Evolutionary conservation across 163 green algal genomes (phyloP), one percentile per base, ranked within the genome.

Genomic region (Chlamydomonas reinhardtii): DNA sequence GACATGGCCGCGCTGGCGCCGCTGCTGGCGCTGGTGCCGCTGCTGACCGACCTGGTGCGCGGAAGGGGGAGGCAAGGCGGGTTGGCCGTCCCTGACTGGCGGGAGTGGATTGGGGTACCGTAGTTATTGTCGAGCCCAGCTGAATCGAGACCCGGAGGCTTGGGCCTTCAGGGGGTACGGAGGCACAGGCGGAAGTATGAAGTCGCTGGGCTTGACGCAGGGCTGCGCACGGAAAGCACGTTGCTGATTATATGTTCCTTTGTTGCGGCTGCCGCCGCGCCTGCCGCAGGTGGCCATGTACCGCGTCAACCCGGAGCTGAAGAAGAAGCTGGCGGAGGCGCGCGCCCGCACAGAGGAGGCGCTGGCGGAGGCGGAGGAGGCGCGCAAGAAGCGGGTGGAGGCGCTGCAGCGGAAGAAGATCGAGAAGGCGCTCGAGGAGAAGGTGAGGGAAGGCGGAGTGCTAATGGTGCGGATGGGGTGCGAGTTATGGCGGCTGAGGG

Each of bases 21-120:
- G 32, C 74, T 92, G 79, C 81, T 96, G 78, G 81, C 68, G 59
- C 81, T 93, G 37, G 76, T 94, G 37, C 69, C 90, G 32, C 24
- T 89, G 29, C 84, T 95, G 61, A 89, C 94, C 17, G 92, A 94
- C 88, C 54, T 91, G 5, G 78, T 93, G 64, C 81, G 84, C 17
- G 48, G 12, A 12, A 14, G 48, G 48, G 12, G 12, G 48, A 14
- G 48, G 1, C 9, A 14, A 14, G 48, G 11, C 11, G 48, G 48
- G 48, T 14, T 12, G 48, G 48, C n/a, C n/a, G n/a, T n/a, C n/a
- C n/a, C n/a, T n/a, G n/a, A n/a, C n/a, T n/a, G n/a, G n/a, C n/a
- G n/a, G n/a, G n/a, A n/a, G n/a, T n/a, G n/a, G n/a, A n/a, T n/a
- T n/a, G n/a, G n/a, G n/a, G n/a, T n/a, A n/a, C n/a, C n/a, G n/a